Evolutionary conservation across 164 flowering plant genomes (phyloP), one percentile per base, ranked within the genome.

Genomic region (Vitis cinerea): DNA sequence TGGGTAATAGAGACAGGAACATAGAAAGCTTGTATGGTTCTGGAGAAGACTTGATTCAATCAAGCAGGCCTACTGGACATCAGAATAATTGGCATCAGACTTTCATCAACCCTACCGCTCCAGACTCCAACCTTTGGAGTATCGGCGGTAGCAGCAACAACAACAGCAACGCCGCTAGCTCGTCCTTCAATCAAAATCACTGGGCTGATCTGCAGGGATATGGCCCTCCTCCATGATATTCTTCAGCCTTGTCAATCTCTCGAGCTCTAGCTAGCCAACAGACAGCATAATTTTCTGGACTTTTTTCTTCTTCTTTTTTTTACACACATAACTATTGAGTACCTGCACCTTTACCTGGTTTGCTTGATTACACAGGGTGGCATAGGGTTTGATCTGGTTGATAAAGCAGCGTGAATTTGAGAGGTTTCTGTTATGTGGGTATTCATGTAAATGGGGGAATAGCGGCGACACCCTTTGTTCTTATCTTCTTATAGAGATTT

Each of bases 171-270:
- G 23, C 44, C 11, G 7, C 30, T 55, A 66, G 61, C 17, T 60
- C 73, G 10, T 49, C 7, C 73, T 64, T 61, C 81, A 71, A 69
- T 53, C 75, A 78, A 69, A 61, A 50, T 56, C 74, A 75, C 48
- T 76, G 80, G 83, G 68, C 73, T 72, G 80, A 83, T 80, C 70
- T 72, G 19, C 59, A 77, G 58, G 80, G 81, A 62, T 79, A 61
- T 77, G 80, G 72, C 27, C 59, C 75, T 71, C 71, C 75, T 44
- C 72, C 72, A 44, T 70, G 72, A 62, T 65, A 63, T 52, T 67
- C 74, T 50, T 66, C 66, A 48, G 58, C 69, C 58, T 68, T 23
- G 27, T 23, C 27, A 23, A 23, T 23, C 27, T 23, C 27, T 23
- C 27, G 27, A 23, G 27, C 27, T 23, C 27, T 23, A 23, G 27